A percentile compares a stretch with the other conserved stretches of the same genome.
phyloP scores from a whole-genome alignment of 2,329 filamentous ascomycete genomes.

The Hypoxylon sp. region DNA sequence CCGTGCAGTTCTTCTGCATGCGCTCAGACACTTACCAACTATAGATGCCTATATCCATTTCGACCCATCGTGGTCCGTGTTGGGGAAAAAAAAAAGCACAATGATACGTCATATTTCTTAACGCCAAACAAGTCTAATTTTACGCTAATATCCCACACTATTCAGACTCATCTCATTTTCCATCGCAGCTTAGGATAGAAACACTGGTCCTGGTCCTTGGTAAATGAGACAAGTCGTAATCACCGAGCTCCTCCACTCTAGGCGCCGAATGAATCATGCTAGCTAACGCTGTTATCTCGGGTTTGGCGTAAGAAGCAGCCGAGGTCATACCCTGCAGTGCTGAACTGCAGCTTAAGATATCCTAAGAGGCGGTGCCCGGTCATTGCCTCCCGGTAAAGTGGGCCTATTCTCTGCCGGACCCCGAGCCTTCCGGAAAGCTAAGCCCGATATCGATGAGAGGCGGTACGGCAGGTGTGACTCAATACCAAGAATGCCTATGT shows the following conservation, averaged over 20 bases:
- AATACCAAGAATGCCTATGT: not conserved
- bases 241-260: not conserved
- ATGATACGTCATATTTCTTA: not conserved
- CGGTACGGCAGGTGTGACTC: not conserved
- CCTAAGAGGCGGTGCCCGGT: slow-evolving; percentile 5
- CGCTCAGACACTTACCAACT: not conserved
- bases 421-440: slow-evolving; percentile 17
- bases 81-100: not conserved
- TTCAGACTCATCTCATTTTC: not conserved
- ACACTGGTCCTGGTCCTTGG: not conserved
- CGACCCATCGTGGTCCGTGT: not conserved
- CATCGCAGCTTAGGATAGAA: not conserved
- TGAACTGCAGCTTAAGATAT: slow-evolving; percentile 4
- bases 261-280: not conserved
- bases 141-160: not conserved
- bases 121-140: not conserved
- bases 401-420: not conserved
- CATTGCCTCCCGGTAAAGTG: slow-evolving; percentile 11
- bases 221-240: not conserved
- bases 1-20: not conserved
- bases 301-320: not conserved
- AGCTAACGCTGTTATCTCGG: too few relatives aligned
- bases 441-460: slow-evolving; percentile 4
- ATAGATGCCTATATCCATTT: not conserved
- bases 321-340: not conserved